Evolutionary conservation across 2,329 filamentous ascomycete species (phyloP), one percentile per base, ranked within the genome.

Genomic region (Fusarium nisikadoi): DNA sequence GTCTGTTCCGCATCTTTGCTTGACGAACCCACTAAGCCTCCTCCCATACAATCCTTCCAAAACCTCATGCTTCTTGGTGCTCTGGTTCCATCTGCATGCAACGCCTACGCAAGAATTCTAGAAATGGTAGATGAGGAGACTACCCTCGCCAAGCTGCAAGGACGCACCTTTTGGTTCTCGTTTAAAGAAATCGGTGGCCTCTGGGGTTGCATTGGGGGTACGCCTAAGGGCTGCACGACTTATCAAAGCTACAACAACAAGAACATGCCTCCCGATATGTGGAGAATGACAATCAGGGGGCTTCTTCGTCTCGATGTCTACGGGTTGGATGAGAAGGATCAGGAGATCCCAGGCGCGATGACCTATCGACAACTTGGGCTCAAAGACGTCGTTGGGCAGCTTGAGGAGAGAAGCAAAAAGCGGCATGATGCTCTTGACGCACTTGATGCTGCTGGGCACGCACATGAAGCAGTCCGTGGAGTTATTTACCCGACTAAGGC

Each of bases 61-160:
- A 90, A 85, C 75, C 82, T 86, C 54, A 90, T 90, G 88, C 82
- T 89, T 57, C 81, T 91, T 8, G 87, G 85, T 11, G 85, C 88
- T 4, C 83, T 91, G 35, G 80, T 91, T 7, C 88, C 88, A 4
- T 86, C 87, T 13, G 84, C 88, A 47, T 88, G 86, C 58, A 86
- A 89, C 76, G 86, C 87, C 12, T 91, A 91, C 81, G 83, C 83
- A 60, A 81, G 79, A 33, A 87, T 91, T 50, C 81, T 91, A 17
- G 79, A 80, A 53, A 84, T 88, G 80, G 82, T 91, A 12, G 88
- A 91, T 68, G 76, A 76, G n/a, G 86, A 89, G 73, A 80, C 85
- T 0, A 80, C 81, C 3, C 77, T 74, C 2, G 88, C 88, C 16
- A 81, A 81, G 45, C 76, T 78, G 8, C 82, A 85, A 38, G 79